Evolutionary conservation across 129 eudicot species (phyloP), one percentile per base, ranked within the genome.

Genomic region (Silybum marianum): DNA sequence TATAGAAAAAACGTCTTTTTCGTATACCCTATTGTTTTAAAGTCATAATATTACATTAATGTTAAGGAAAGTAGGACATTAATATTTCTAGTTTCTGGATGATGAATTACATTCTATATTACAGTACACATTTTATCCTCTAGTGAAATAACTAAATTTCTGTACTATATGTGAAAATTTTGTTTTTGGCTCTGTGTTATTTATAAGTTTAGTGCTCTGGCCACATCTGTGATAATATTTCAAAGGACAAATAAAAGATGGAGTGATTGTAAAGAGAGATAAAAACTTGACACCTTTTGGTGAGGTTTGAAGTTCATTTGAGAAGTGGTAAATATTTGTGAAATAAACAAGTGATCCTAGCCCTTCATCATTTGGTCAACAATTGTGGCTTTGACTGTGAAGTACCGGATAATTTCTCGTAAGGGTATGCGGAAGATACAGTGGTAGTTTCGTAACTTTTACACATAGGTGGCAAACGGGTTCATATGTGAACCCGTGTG

Each of bases 21-120:
- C 0, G 19, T 72, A 38, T 62, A 62, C 16, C 21, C 46, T 60
- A 10, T 40, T 7, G 25, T 78, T 11, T 67, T 67, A 40, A 78
- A 40, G 73, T 40, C n/a, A 42, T 66, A 40, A 38, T 32, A 63
- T 28, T 63, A 77, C 69, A 76, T 34, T 76, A 60, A n/a, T 66
- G 46, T 23, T 25, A 38, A 63, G 67, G 42, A 51, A 54, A 71
- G 69, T 63, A n/a, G 69, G 26, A 22, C 69, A 22, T 24, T n/a
- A n/a, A 60, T 60, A 60, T 60, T 62, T 62, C 26, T 9, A 2
- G 1, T 28, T 19, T 21, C 28, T 62, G 25, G 68, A 60, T 60
- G 68, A 19, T 25, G 11, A 60, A 60, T 21, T 62, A n/a, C 24
- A 62, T 62, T 62, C 13, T 21, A 22, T 21, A 3, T 62, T 62